phyloP scores from a whole-genome alignment of 192 early-diverging fungal genomes.

The Globomyces pollinis-pini region DNA sequence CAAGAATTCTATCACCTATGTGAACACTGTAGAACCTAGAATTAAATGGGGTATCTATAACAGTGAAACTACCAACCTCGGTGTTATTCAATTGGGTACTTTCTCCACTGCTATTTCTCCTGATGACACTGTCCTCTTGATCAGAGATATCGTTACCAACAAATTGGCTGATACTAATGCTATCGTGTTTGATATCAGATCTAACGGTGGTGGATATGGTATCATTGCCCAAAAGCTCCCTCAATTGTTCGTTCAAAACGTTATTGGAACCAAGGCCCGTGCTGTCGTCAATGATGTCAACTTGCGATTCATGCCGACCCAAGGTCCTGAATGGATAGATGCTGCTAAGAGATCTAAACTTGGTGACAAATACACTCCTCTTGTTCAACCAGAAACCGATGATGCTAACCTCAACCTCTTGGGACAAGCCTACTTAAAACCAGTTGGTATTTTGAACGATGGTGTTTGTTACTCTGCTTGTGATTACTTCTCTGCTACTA shows the following conservation, averaged over 20 bases:
- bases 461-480: slow-evolving; percentile 9
- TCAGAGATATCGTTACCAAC: slow-evolving; percentile 13
- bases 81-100: slow-evolving; percentile 10
- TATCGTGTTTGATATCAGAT: slow-evolving; percentile 16
- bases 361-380: too few relatives aligned
- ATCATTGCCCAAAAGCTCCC: slow-evolving; percentile 13
- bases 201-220: slow-evolving; percentile 20
- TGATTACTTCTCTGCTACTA: slow-evolving; percentile 13
- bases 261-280: slow-evolving; percentile 1
- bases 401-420: too few relatives aligned
- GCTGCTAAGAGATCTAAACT: neutral
- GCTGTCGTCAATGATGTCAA: slow-evolving; percentile 4
- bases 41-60: slow-evolving; percentile 17
- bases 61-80: slow-evolving; percentile 9
- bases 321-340: too few relatives aligned
- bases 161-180: slow-evolving; percentile 17
- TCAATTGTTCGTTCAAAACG: slow-evolving; percentile 13
- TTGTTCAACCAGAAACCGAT: neutral
- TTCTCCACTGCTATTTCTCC: slow-evolving; percentile 8
- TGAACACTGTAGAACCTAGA: neutral
- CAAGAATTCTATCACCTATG: neutral
- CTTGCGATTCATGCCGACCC: neutral
- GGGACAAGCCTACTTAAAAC: slow-evolving; percentile 20
- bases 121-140: neutral
- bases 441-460: slow-evolving; percentile 14